Evolutionary conservation across 352 stramenopile species (phyloP).

Genomic region (Pythium myriotylum): DNA sequence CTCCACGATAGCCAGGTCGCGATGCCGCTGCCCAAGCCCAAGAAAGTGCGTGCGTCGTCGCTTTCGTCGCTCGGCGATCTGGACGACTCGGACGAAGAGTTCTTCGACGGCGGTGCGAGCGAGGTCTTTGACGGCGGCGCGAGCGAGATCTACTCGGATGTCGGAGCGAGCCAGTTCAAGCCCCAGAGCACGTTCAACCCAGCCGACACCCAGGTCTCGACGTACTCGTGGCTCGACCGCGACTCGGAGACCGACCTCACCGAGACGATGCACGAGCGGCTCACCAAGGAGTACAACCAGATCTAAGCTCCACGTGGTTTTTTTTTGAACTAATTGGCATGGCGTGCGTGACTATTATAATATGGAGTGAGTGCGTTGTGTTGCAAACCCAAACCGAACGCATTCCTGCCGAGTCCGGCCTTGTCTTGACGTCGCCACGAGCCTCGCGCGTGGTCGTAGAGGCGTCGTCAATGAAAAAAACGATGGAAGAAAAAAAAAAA

Average conservation of each 20-base stretch:
- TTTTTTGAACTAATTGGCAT: background rate
- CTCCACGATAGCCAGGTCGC: slow-evolving; percentile 14
- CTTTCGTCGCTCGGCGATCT: slow-evolving; percentile 15
- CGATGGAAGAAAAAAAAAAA: too few species aligned
- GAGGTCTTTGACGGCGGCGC: slow-evolving; percentile 3
- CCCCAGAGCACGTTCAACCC: background rate
- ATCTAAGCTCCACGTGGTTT: background rate
- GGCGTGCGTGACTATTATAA: background rate
- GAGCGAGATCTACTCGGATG: slow-evolving; percentile 8
- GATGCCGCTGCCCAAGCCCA: background rate
- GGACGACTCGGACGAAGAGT: slow-evolving; percentile 14
- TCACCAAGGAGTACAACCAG: background rate
- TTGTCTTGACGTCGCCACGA: too few species aligned
- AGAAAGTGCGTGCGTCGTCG: slow-evolving; percentile 6
- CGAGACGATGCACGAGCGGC: slow-evolving; percentile 17
- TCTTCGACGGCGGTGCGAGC: background rate
- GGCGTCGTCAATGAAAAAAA: too few species aligned
- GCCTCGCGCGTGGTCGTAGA: too few species aligned
- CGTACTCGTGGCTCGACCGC: slow-evolving; percentile 13
- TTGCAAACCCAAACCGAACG: too few species aligned
- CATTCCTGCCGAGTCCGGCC: too few species aligned
- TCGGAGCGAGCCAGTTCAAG: background rate
- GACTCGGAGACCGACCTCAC: slow-evolving; percentile 13
- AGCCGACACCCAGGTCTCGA: background rate
- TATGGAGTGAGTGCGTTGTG: too few species aligned